Conservation (phyloP, 768 basidiomycete genomes). For the Trametes gibbosa region DNA sequence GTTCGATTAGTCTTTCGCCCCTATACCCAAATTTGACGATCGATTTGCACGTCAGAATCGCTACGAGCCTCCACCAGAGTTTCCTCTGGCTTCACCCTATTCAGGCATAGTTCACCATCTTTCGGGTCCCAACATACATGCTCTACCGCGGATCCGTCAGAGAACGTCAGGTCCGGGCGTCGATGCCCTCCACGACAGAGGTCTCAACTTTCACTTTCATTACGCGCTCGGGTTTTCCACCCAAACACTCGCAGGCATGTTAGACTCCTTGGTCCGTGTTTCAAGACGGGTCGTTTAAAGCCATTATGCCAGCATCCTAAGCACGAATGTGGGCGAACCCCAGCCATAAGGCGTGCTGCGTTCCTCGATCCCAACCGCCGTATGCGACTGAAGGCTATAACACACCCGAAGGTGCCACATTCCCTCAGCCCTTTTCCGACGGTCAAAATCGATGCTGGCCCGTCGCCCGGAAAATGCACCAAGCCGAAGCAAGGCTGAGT, state of each 20-base stretch:
- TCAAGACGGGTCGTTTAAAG: conserved; percentile 81
- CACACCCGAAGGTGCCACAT: conserved; percentile 66
- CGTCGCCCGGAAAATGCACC: conserved; percentile 37
- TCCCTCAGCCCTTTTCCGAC: conserved; percentile 55
- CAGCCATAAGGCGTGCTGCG: conserved; percentile 56
- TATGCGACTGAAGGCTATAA: conserved; percentile 61
- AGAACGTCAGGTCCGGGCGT: conserved; percentile 73
- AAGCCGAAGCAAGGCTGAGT: conserved; percentile 32
- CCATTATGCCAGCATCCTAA: conserved; percentile 78
- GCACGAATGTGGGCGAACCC: conserved; percentile 54
- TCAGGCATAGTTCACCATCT: conserved; percentile 90
- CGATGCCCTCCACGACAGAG: conserved; percentile 65
- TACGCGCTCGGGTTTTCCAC: conserved; percentile 63
- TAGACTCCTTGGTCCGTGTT: conserved; percentile 87
- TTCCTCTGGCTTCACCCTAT: conserved; percentile 93
- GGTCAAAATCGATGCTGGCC: conserved; percentile 69
- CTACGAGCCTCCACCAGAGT: conserved; percentile 95
- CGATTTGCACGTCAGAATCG: conserved; percentile 96
- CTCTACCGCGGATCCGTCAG: conserved; percentile 77
- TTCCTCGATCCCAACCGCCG: conserved; percentile 58
- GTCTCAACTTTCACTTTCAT: conserved; percentile 72
- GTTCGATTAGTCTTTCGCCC: conserved; percentile 96
- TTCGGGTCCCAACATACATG: conserved; percentile 86
- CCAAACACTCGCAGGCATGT: conserved; percentile 80
- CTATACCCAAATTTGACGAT: conserved; percentile 95